Percentiles rank a stretch among this genome's conserved stretches.
phyloP scores from a whole-genome alignment of 441 rosid genomes.

The Populus trichocarpa region DNA sequence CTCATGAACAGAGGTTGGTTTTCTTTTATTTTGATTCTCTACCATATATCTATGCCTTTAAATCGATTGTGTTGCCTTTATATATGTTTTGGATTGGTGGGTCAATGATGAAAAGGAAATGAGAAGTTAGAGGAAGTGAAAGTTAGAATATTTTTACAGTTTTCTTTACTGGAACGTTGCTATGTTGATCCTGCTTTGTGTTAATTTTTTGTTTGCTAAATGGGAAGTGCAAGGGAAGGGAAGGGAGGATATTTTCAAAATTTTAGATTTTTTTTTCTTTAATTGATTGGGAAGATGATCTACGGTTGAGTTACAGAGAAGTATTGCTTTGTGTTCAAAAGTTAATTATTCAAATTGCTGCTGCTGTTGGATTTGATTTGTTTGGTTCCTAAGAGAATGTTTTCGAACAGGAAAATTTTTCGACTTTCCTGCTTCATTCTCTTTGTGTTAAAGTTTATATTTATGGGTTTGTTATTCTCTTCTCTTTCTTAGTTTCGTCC shows the following conservation, averaged over 20 bases:
- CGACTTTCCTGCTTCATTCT: neutral
- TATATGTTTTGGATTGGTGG: neutral
- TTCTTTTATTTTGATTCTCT: too few relatives aligned
- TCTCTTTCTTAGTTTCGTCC: neutral
- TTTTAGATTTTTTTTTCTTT: too few relatives aligned
- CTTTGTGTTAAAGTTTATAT: neutral
- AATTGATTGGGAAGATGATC: neutral
- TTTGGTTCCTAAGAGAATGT: neutral
- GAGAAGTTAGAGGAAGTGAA: neutral
- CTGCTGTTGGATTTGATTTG: neutral
- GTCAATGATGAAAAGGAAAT: neutral
- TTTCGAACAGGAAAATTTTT: neutral
- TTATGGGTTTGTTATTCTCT: neutral
- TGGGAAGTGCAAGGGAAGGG: neutral
- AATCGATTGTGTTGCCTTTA: neutral
- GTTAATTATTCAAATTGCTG: neutral
- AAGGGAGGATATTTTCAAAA: neutral
- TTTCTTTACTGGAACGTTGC: neutral
- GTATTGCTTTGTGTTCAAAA: neutral
- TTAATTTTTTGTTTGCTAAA: neutral
- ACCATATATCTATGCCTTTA: neutral
- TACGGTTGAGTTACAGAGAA: neutral
- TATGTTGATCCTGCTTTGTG: neutral
- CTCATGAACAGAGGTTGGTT: slow-evolving; percentile 16
- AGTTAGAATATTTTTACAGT: neutral